These are phyloP conservation scores for Penicillium maclennaniae DNA, from an alignment of 495 filamentous ascomycete species.

Conservation along the genomic window DNA sequence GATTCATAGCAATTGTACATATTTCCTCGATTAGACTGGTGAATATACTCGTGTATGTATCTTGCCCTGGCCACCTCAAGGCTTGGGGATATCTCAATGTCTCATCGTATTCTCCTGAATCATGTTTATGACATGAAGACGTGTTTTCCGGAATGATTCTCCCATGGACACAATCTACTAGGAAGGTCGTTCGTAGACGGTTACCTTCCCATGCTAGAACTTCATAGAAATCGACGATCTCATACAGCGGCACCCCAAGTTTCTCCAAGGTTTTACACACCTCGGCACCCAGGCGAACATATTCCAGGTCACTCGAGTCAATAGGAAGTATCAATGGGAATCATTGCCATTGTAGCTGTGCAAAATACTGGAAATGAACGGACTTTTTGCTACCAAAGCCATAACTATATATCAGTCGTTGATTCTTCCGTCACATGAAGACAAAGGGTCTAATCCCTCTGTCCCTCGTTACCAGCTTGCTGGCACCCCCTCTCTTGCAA, in stretches of 20 bases:
- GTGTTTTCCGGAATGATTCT: no score
- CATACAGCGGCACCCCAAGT: no score
- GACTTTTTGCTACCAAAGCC: conserved; percentile 34
- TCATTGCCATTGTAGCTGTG: conserved; percentile 9
- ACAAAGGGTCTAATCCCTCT: conserved; percentile 18
- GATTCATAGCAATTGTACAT: not conserved
- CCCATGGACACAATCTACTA: no score
- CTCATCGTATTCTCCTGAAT: no score
- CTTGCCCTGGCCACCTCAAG: no score
- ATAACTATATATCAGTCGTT: conserved; percentile 34
- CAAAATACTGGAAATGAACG: conserved; percentile 23
- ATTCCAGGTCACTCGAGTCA: not conserved
- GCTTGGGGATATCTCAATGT: no score
- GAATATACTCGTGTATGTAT: not conserved
- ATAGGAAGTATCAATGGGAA: not conserved
- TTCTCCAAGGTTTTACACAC: no score
- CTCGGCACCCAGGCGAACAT: not conserved
- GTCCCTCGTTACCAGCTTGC: conserved; percentile 16
- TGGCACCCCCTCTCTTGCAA: not conserved
- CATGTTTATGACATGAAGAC: no score
- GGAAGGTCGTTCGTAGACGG: no score
- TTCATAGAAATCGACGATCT: no score
- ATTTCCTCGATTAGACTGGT: not conserved
- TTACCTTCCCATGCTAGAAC: no score
- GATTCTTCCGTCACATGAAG: conserved; percentile 26